Evolutionary conservation across 805 yeast genomes (phyloP), one percentile per base, ranked within the genome.

Genomic region (Saturnispora quitensis): DNA sequence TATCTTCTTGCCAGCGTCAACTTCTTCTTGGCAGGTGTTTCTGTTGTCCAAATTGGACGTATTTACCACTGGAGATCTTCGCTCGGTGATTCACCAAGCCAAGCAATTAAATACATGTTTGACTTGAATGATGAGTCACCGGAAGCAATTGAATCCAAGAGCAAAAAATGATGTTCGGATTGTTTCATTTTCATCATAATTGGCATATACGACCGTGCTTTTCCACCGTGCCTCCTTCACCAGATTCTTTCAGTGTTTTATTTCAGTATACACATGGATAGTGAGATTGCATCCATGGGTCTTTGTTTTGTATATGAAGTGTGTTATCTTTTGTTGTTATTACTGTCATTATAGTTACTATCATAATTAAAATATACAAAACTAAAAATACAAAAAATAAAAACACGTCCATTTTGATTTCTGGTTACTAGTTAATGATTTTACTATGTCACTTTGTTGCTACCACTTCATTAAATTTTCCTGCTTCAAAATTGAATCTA

Each of bases 21-120:
- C 71, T 89, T 89, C 75, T 91, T 93, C 77, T 73, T 91, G 50
- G 96, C 95, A 25, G 72, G 83, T 33, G 96, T 95, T 46, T 97
- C 98, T 2, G 86, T 91, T 31, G 80, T 74, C 66, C 98, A 91
- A 74, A 69, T 93, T 38, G 62, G 70, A 44, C 80, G 99, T 71
- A 78, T 91, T 51, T 73, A 72, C 61, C 71, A 74, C 55, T 88
- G 81, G 74, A 84, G 96, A 73, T 34, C 44, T 9, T 68, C 69
- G 2, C 62, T 71, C 50, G 96, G 96, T 43, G 90, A 86, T 63
- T 62, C 81, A 33, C 62, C 80, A 9, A 52, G 62, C n/a, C 78
- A 81, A 61, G 78, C 82, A 24, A 51, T 81, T 48, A 68, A 75
- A 53, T 84, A 87, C 67, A 73, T 88, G 50, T 49, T 81, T 33